phyloP scores from a whole-genome alignment of 2,329 filamentous ascomycete genomes.

The Fonsecaea erecta region DNA sequence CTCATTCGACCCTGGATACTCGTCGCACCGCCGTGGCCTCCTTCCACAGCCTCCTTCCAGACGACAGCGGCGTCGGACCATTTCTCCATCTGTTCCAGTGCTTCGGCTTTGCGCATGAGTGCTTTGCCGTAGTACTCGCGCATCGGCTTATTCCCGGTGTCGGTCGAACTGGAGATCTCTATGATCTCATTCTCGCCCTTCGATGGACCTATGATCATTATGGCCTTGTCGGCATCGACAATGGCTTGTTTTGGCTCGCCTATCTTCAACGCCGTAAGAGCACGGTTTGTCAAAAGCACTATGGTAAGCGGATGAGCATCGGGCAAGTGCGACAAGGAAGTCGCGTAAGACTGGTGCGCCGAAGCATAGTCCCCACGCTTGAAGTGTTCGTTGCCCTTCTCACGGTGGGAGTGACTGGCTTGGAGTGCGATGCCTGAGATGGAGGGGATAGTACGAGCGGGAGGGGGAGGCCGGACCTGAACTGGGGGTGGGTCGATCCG shows the following conservation, averaged over 20 bases:
- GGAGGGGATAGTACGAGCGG: constrained; percentile 61
- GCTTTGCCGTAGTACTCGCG: constrained; percentile 92
- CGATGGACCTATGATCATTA: constrained; percentile 77
- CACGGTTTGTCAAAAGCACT: constrained; percentile 87
- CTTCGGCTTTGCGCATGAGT: constrained; percentile 91
- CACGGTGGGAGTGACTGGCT: constrained; percentile 76
- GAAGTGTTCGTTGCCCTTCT: constrained; percentile 83
- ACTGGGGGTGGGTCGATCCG: constrained; percentile 5
- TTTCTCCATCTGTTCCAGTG: constrained; percentile 91
- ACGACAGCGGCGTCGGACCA: constrained; percentile 81
- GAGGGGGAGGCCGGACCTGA: constrained; percentile 43
- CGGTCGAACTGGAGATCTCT: constrained; percentile 64
- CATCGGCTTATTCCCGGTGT: constrained; percentile 75
- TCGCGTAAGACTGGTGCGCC: constrained; percentile 81
- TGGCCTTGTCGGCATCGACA: constrained; percentile 77
- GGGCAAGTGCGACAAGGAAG: constrained; percentile 75
- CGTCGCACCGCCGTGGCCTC: constrained; percentile 80
- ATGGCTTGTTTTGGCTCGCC: constrained; percentile 89
- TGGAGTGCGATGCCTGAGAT: constrained; percentile 72
- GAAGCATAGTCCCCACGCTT: constrained; percentile 91
- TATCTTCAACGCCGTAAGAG: constrained; percentile 86
- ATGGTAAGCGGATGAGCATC: constrained; percentile 80
- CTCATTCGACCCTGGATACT: constrained; percentile 84
- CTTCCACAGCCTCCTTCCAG: constrained; percentile 83
- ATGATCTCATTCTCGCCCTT: constrained; percentile 82